phyloP scores from a whole-genome alignment of 2,329 filamentous ascomycete species.

The Curvularia sp. region DNA sequence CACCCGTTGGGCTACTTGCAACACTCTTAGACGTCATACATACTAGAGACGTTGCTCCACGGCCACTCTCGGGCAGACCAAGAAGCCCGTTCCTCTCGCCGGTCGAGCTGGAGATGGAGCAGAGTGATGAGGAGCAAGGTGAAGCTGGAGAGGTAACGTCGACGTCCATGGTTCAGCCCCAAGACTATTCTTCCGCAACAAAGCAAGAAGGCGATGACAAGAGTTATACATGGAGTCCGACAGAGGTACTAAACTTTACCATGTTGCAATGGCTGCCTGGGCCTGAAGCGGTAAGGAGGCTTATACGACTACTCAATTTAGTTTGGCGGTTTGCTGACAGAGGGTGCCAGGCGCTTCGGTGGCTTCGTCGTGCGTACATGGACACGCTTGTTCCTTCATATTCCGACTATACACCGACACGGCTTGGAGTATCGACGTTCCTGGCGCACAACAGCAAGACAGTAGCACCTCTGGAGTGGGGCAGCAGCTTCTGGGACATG shows the following conservation, averaged over 20 bases:
- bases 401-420: conserved; percentile 35
- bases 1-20: conserved; percentile 46
- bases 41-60: conserved; percentile 23
- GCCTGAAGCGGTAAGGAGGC: conserved; percentile 55
- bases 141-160: conserved; percentile 9
- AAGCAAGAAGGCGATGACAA: conserved; percentile 2
- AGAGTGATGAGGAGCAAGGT: conserved; percentile 17
- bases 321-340: neutral
- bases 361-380: conserved; percentile 50
- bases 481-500: conserved; percentile 47
- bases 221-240: conserved; percentile 28
- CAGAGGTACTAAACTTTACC: conserved; percentile 62
- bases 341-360: conserved; percentile 44
- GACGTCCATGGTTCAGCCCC: conserved; percentile 1
- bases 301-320: neutral
- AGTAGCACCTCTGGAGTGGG: conserved; percentile 49
- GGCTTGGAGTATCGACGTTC: conserved; percentile 54
- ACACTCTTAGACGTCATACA: conserved; percentile 44
- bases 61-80: conserved; percentile 28
- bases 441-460: conserved; percentile 22
- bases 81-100: conserved; percentile 44
- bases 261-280: conserved; percentile 70
- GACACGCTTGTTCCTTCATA: conserved; percentile 27
- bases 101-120: conserved; percentile 36
- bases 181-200: conserved; percentile 4